Conservation (phyloP, 345 rosid species). For the Eutrema japonicum region DNA sequence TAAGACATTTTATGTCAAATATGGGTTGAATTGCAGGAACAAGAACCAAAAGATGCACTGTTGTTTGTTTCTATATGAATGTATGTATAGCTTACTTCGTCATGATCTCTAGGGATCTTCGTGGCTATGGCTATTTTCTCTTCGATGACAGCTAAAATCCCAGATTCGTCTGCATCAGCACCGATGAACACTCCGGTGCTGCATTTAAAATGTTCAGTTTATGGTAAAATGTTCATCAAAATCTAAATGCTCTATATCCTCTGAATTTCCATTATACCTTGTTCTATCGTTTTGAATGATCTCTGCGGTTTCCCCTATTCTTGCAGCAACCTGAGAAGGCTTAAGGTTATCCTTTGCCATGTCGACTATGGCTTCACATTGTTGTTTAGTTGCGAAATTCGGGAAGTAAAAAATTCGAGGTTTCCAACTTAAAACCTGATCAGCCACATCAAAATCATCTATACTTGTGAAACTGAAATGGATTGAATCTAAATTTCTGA, state of each 20-base stretch:
- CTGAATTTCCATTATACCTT: constrained; percentile 45
- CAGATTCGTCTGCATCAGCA: constrained; percentile 56
- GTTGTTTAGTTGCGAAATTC: constrained; percentile 61
- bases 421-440: constrained; percentile 74
- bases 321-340: constrained; percentile 63
- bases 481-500: too few species aligned
- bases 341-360: constrained; percentile 55
- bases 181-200: constrained; percentile 64
- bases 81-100: constrained; percentile 54
- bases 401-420: constrained; percentile 68
- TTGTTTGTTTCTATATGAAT: neutral
- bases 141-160: constrained; percentile 58
- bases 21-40: too few species aligned
- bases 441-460: constrained; percentile 6
- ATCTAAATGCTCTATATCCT: too few species aligned
- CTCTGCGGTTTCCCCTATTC: constrained; percentile 58
- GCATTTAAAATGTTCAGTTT: constrained; percentile 21
- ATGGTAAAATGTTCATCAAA: neutral
- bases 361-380: constrained; percentile 55
- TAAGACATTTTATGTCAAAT: too few species aligned
- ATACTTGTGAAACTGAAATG: neutral
- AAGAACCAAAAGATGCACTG: neutral
- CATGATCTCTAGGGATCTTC: constrained; percentile 56
- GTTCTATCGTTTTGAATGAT: constrained; percentile 63
- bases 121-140: constrained; percentile 68